Evolutionary conservation across 805 yeast species (phyloP).

Genomic region (Starmerella cellae): DNA sequence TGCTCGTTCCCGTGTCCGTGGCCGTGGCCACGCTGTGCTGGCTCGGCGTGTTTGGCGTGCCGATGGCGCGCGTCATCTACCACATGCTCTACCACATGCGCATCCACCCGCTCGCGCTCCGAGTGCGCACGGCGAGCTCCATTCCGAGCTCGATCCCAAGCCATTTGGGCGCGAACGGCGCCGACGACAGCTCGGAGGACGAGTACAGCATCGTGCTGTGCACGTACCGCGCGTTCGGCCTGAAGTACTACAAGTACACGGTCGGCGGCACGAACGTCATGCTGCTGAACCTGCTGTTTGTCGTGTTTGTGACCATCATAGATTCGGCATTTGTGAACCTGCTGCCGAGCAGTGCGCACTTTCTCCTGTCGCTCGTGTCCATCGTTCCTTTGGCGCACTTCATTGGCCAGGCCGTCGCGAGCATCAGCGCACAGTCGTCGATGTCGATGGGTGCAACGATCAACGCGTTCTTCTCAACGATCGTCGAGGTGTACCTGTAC

Average conservation of each 20-base stretch:
- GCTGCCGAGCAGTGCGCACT: slow-evolving; percentile 41
- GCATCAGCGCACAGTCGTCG: slow-evolving; percentile 94
- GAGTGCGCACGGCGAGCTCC: slow-evolving; percentile 44
- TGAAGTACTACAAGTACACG: slow-evolving; percentile 89
- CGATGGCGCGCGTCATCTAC: slow-evolving; percentile 72
- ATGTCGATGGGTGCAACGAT: slow-evolving; percentile 99
- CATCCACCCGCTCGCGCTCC: slow-evolving; percentile 81
- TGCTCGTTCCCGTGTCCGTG: slow-evolving; percentile 54
- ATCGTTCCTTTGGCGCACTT: slow-evolving; percentile 91
- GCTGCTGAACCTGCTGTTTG: slow-evolving; percentile 66
- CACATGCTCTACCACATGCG: slow-evolving; percentile 65
- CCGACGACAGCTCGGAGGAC: slow-evolving; percentile 20
- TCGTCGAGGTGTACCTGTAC: slow-evolving; percentile 84
- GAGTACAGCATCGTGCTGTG: slow-evolving; percentile 47
- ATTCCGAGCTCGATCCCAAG: too few relatives aligned
- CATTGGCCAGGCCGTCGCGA: slow-evolving; percentile 98
- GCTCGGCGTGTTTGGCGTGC: slow-evolving; percentile 78
- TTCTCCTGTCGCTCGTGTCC: slow-evolving; percentile 63
- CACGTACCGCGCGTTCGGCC: slow-evolving; percentile 84
- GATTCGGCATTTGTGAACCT: slow-evolving; percentile 58
- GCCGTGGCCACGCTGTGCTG: slow-evolving; percentile 52
- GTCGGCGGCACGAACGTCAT: slow-evolving; percentile 92
- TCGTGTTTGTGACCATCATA: slow-evolving; percentile 69
- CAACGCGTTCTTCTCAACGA: slow-evolving; percentile 91
- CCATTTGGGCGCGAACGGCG: too few relatives aligned